Evolutionary conservation across 371 early-diverging fungal species (phyloP), one percentile per base, ranked within the genome.

Genomic region (Apophysomyces elegans): DNA sequence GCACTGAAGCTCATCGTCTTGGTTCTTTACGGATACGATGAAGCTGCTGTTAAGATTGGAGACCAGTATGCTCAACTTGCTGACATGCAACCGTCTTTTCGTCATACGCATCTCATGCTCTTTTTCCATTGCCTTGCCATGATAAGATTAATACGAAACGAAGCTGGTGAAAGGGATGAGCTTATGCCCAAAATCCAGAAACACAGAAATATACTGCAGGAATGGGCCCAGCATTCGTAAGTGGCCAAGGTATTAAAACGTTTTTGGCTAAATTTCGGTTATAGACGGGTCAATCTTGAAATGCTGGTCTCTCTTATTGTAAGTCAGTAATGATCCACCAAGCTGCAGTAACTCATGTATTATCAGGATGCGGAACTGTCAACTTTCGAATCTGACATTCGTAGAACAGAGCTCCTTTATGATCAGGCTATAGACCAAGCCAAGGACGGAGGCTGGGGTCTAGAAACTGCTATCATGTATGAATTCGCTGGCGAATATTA

Each of bases 401-500:
- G 59, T 4, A 56, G 59, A 12, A 70, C 80, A 0, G 78, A 77
- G 41, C 63, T 71, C 21, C 41, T 74, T 5, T 83, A 74, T 38
- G 79, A 83, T 37, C 54, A 59, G 8, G 75, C 80, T 0, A 77
- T 83, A 36, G 70, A 71, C 9, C 68, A 75, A 62, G 80, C 79
- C 7, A 74, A 74, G 36, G 50, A 68, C 13, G 79, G 76, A 1
- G 63, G 72, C 16, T 80, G 80, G 83, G 67, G 61, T 0, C 35
- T 77, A 21, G 80, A 80, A 62, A 66, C 66, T 1, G 65, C 58
- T 7, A 18, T 77, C 32, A 69, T 80, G 56, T 77, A 80, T 41
- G 83, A 83, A 58, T 66, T 77, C 5, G 69, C 77, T 18, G 80
- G 76, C 18, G 77, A 74, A 56, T 78, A 73, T 32, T 80, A 80